A percentile compares a stretch with the other conserved stretches of the same genome.
Evolutionary conservation across 2,329 filamentous ascomycete genomes (phyloP).

Genomic region (Pyrenophora teres): DNA sequence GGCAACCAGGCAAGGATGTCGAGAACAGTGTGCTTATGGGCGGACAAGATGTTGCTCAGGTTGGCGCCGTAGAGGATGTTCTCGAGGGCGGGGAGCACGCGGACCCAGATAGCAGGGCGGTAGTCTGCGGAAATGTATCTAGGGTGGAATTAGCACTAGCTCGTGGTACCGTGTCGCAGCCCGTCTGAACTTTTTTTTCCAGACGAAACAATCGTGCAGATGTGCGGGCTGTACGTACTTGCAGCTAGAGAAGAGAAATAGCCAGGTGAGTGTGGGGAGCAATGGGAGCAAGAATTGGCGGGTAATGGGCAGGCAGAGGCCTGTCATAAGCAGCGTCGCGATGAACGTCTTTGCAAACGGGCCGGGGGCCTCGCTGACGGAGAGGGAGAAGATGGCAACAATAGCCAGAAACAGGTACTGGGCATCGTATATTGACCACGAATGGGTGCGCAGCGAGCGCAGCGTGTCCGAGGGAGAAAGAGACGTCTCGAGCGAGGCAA

Average conservation of each 20-base stretch:
- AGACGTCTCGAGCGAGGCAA: conserved; percentile 79
- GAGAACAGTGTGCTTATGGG: conserved; percentile 80
- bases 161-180: background rate
- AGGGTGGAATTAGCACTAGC: conserved; percentile 26
- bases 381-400: conserved; percentile 80
- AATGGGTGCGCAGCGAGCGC: conserved; percentile 73
- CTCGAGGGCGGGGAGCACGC: conserved; percentile 89
- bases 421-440: conserved; percentile 80
- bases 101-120: conserved; percentile 92
- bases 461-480: conserved; percentile 81
- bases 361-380: conserved; percentile 77
- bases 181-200: no score
- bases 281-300: conserved; percentile 91
- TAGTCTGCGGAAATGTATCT: conserved; percentile 90
- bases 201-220: background rate
- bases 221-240: conserved; percentile 66
- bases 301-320: conserved; percentile 80
- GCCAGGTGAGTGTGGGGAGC: conserved; percentile 80
- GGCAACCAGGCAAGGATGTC: conserved; percentile 92
- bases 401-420: conserved; percentile 80
- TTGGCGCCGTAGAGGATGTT: conserved; percentile 97
- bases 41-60: conserved; percentile 91
- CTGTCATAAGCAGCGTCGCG: conserved; percentile 67
- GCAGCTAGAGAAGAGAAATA: conserved; percentile 90
- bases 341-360: conserved; percentile 77